Evolutionary conservation across 2,329 filamentous ascomycete genomes (phyloP), one percentile per base, ranked within the genome.

Genomic region (Chrysosphaeria jannelii): DNA sequence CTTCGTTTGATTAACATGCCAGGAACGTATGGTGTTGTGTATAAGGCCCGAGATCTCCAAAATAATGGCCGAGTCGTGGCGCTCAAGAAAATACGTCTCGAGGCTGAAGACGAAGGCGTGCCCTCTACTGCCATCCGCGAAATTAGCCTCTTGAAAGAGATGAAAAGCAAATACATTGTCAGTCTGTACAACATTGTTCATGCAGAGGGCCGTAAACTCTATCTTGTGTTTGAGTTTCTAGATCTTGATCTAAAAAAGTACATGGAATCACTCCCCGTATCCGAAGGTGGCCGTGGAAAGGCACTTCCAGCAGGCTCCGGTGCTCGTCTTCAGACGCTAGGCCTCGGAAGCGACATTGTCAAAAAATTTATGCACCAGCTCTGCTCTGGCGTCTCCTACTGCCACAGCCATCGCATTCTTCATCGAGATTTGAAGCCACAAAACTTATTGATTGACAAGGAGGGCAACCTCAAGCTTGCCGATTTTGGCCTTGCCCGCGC

Each of bases 21-120:
- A 85, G 75, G 75, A 37, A 88, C 75, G 5, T 88, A 88, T 41
- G 75, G 76, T 41, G 75, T 88, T 30, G 75, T 88, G 32, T 88
- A 88, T 61, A 88, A 88, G 47, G 75, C 75, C 28, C 62, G 67
- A 34, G 75, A 88, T 42, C 64, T 85, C 30, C 60, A 59, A 29
- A 64, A 75, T 36, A 57, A 58, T 33, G 69, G 70, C 36, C 68
- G 71, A 35, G 79, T 88, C 35, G 75, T 89, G 30, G 75, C 75
- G 8, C 53, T 89, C 35, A 89, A 89, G 55, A 88, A 88, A 51
- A 89, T 88, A 40, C 67, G 75, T 30, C 67, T 89, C 34, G 76
- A 88, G 41, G 74, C 74, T 31, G 76, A 89, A 50, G 75, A 88
- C 50, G 75, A 89, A 41, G 75, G 75, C 32, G 75, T 88, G 14